Evolutionary conservation across 495 filamentous ascomycete species (phyloP), one percentile per base, ranked within the genome.

Genomic region (Glonium stellatum): DNA sequence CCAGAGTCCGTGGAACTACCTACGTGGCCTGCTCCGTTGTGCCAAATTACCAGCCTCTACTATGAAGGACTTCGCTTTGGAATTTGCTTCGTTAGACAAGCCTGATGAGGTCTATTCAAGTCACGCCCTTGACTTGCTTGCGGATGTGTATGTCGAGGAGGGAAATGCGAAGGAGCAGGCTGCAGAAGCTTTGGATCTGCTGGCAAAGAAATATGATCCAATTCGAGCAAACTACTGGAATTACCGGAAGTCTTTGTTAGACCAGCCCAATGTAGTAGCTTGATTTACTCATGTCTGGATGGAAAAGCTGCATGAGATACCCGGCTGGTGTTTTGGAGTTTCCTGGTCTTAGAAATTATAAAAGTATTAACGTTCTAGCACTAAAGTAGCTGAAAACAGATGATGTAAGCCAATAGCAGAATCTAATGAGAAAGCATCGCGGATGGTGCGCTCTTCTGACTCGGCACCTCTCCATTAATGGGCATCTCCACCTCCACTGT

Each of bases 161-260:
- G 78, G 82, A 59, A 76, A 75, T 0, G 77, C 82, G 50, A 79
- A 70, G 49, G 79, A 82, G 54, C 77, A 77, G 64, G 87, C 86
- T 27, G 79, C 78, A 52, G 71, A 81, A 68, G 86, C 85, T 57
- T 71, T 96, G 64, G 80, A 81, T 41, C 69, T 95, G 58, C 74
- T 98, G 61, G 87, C 83, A 36, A 82, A 87, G 66, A 90, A 84
- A 78, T 97, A 87, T 77, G 93, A 98, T 79, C 88, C 88, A 8
- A 88, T 98, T 61, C 77, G 95, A 41, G 83, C 82, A 62, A 90
- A 90, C 65, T 97, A 97, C 73, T 98, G 95, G 93, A 82, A 87
- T 67, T 96, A 90, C 74, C 78, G 85, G 67, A 83, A 83, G 67
- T 69, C 63, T 39, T 59, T 73, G 58, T 66, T 87, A n/a, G 72